Evolutionary conservation across 2,329 filamentous ascomycete species (phyloP).

Genomic region (Dactylonectria estremocensis): DNA sequence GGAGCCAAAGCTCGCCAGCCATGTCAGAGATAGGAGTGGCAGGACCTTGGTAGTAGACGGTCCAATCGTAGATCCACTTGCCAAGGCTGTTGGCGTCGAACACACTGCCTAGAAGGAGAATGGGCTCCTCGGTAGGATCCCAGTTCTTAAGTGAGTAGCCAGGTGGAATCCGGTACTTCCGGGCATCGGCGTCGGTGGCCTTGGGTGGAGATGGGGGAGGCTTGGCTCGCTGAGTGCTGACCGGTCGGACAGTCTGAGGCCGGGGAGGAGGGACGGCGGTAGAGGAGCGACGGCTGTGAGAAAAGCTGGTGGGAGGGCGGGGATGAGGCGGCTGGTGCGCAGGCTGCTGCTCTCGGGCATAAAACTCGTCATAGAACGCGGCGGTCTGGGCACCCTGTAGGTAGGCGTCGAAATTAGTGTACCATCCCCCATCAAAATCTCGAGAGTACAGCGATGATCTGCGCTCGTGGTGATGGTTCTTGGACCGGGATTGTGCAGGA

Average conservation of each 20-base stretch:
- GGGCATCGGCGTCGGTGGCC: constrained; percentile 73
- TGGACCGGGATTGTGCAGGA: constrained; percentile 63
- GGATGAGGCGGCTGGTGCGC: constrained; percentile 60
- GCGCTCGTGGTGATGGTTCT: constrained; percentile 50
- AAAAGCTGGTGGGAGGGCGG: constrained; percentile 58
- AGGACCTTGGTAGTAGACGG: constrained; percentile 88
- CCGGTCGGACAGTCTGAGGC: constrained; percentile 67
- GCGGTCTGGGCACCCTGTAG: constrained; percentile 60
- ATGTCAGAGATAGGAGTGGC: constrained; percentile 89
- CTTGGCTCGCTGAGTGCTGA: constrained; percentile 46
- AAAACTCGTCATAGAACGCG: constrained; percentile 55
- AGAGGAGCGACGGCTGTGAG: constrained; percentile 64
- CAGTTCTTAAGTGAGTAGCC: constrained; percentile 98
- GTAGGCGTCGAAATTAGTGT: constrained; percentile 73
- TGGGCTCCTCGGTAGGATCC: constrained; percentile 95
- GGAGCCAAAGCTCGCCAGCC: constrained; percentile 94
- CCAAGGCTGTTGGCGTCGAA: constrained; percentile 98
- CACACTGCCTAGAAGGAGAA: constrained; percentile 93
- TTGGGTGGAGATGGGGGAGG: constrained; percentile 55
- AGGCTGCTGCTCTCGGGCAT: constrained; percentile 51
- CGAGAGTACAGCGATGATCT: constrained; percentile 53
- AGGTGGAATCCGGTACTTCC: constrained; percentile 81
- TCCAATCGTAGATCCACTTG: constrained; percentile 99
- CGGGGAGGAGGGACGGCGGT: constrained; percentile 67
- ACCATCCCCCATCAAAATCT: constrained; percentile 67